Evolutionary conservation across 148 eudicot species (phyloP).

Genomic region (Spergularia marina): DNA sequence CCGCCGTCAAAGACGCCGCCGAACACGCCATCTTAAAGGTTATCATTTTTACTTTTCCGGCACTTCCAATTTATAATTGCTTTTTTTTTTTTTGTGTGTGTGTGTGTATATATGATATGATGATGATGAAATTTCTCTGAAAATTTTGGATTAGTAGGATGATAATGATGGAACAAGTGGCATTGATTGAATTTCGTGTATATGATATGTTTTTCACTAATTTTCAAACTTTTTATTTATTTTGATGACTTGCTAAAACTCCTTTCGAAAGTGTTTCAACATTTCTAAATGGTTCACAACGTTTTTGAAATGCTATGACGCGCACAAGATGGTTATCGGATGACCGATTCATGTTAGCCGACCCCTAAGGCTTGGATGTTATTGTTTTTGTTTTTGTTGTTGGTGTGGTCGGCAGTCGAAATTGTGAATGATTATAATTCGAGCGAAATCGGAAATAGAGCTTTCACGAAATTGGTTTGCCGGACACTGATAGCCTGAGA

Average conservation of each 20-base stretch:
- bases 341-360: too few species aligned
- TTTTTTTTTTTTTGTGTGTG: background rate
- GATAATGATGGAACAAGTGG: background rate
- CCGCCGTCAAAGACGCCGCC: slow-evolving; percentile 93
- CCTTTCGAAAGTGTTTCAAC: too few species aligned
- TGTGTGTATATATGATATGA: background rate
- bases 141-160: background rate
- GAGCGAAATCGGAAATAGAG: background rate
- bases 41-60: background rate
- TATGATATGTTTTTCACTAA: too few species aligned
- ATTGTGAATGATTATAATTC: background rate
- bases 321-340: too few species aligned
- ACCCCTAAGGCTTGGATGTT: too few species aligned
- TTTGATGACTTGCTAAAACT: too few species aligned
- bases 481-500: background rate
- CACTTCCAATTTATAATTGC: background rate
- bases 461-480: background rate
- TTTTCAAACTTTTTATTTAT: too few species aligned
- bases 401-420: background rate
- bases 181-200: background rate
- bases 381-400: too few species aligned
- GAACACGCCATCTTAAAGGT: slow-evolving; percentile 99
- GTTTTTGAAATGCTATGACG: too few species aligned
- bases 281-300: too few species aligned
- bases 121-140: background rate